phyloP scores from a whole-genome alignment of 176 grass and related monocot genomes.

The Bolboschoenus planiculmis region DNA sequence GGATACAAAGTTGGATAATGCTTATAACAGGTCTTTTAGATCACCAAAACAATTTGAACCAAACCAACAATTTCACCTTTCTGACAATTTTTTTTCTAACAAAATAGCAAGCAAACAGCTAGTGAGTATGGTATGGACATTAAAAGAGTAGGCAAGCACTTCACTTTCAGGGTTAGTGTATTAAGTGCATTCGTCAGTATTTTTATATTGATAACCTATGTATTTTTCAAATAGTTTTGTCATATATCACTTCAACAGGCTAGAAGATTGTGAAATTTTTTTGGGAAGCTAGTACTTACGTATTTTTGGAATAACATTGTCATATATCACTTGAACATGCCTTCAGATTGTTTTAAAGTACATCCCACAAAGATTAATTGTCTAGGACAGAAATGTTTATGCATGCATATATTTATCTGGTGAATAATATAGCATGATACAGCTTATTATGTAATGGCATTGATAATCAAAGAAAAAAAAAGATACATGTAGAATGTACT shows the following conservation, averaged over 20 bases:
- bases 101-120: not conserved
- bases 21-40: not conserved
- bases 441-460: not conserved
- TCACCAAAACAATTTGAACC: not conserved
- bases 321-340: too few species aligned
- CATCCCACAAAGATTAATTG: not conserved
- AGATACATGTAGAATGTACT: not conserved
- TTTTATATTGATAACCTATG: not conserved
- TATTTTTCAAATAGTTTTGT: too few species aligned
- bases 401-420: not conserved
- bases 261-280: not conserved
- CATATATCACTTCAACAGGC: not conserved
- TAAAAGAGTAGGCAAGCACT: not conserved
- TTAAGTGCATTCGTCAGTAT: not conserved
- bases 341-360: not conserved
- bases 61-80: not conserved
- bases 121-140: not conserved
- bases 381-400: too few species aligned
- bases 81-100: not conserved
- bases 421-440: not conserved
- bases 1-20: not conserved
- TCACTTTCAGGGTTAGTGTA: not conserved
- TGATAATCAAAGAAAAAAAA: not conserved
- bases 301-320: too few species aligned
- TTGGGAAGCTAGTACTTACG: not conserved